phyloP scores from a whole-genome alignment of 371 early-diverging fungal genomes.

The Mucor racemosus region DNA sequence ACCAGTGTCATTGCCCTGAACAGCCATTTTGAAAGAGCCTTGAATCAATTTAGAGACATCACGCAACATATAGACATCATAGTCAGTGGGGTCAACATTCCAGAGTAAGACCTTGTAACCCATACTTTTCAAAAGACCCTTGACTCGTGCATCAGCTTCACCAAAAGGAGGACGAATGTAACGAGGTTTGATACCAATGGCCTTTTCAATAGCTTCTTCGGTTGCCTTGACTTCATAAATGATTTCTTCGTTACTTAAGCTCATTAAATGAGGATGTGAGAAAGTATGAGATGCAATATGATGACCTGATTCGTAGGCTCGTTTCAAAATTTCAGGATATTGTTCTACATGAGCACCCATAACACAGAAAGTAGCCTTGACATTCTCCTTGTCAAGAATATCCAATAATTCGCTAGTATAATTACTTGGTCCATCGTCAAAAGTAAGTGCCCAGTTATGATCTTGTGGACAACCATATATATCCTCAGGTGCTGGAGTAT shows the following conservation, averaged over 20 bases:
- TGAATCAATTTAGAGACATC: slow-evolving; percentile 30
- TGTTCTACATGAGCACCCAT: slow-evolving; percentile 57
- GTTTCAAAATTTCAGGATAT: slow-evolving; percentile 38
- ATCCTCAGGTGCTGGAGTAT: slow-evolving; percentile 33
- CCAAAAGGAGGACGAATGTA: slow-evolving; percentile 69
- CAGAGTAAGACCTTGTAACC: slow-evolving; percentile 59
- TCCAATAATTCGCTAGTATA: slow-evolving; percentile 60
- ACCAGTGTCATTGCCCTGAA: slow-evolving; percentile 32
- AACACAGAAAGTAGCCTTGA: slow-evolving; percentile 75
- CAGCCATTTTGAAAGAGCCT: slow-evolving; percentile 31
- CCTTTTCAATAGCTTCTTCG: slow-evolving; percentile 53
- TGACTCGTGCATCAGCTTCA: slow-evolving; percentile 57
- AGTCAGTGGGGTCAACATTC: slow-evolving; percentile 61
- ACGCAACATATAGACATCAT: slow-evolving; percentile 35
- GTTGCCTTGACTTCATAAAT: slow-evolving; percentile 50
- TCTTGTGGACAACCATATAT: slow-evolving; percentile 41
- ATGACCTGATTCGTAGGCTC: slow-evolving; percentile 58
- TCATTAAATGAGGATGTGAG: slow-evolving; percentile 52
- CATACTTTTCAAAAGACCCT: slow-evolving; percentile 47
- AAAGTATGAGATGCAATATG: slow-evolving; percentile 62
- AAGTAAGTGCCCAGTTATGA: slow-evolving; percentile 53
- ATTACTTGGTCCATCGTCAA: slow-evolving; percentile 71
- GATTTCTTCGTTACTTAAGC: slow-evolving; percentile 43
- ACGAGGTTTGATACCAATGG: slow-evolving; percentile 59
- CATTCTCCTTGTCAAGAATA: slow-evolving; percentile 43